phyloP scores from a whole-genome alignment of 73 alveolate genomes.

The Paraurostyla sp. region DNA sequence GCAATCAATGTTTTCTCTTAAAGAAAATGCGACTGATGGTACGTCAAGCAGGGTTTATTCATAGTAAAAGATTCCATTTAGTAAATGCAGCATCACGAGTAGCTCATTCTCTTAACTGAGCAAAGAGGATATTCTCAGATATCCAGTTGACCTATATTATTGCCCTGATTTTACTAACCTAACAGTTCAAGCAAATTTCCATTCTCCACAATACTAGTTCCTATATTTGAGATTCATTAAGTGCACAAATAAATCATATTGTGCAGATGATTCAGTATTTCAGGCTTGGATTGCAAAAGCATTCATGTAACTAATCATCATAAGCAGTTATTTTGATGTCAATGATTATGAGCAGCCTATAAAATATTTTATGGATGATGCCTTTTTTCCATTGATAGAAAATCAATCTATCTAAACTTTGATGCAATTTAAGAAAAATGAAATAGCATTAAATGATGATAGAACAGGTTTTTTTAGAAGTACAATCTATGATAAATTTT shows the following conservation, averaged over 20 bases:
- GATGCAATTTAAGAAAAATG: neutral
- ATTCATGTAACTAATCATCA: neutral
- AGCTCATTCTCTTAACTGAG: neutral
- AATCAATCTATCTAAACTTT: neutral
- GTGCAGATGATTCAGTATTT: neutral
- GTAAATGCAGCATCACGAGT: neutral
- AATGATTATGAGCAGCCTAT: constrained; percentile 1
- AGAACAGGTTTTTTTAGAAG: neutral
- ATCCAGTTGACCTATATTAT: constrained; percentile 3
- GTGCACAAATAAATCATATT: neutral
- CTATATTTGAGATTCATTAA: neutral
- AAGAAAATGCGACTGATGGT: neutral
- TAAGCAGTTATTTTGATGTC: constrained; percentile 17
- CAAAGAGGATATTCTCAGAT: neutral
- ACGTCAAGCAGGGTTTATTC: neutral
- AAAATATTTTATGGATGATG: constrained; percentile 39
- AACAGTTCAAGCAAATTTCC: constrained; percentile 43
- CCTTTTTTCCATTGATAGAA: neutral
- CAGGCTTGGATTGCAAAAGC: neutral
- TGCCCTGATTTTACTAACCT: constrained; percentile 17
- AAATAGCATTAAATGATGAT: neutral
- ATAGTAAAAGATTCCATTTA: neutral
- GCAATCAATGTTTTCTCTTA: neutral
- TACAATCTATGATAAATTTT: neutral
- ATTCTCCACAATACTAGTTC: neutral